Evolutionary conservation across 768 basidiomycete genomes (phyloP), one percentile per base, ranked within the genome.

Genomic region (Suillus discolor): DNA sequence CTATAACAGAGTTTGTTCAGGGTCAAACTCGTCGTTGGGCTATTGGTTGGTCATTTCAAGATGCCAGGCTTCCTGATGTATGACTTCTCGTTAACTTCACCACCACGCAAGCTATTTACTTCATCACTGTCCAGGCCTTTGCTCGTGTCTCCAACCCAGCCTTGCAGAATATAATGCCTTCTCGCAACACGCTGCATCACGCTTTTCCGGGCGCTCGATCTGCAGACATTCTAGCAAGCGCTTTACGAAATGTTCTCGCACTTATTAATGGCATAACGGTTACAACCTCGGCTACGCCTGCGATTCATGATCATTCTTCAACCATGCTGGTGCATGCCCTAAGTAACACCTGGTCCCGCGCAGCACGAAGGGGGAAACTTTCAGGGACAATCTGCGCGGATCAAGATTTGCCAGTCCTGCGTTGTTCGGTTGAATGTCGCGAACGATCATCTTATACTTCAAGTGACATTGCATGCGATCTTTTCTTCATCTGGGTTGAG

Each of bases 1-100:
- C 88, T 0, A 80, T 98, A 54, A 89, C 89, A 0, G 90, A 94
- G 69, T 90, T 96, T 55, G 80, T 89, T 3, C 95, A 95, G 77
- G 94, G 96, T 0, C 87, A 90, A 64, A 98, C 97, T 0, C 84
- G 90, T 2, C 86, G 97, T n/a, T 99, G 96, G 95, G 93, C 90
- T 0, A 77, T 99, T 2, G 94, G 85, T 0, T 98, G 97, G 97
- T 95, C 92, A 0, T 88, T 89, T 62, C 79, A 78, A 2, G 82
- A 84, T 36, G 74, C 74, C 16, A 87, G 87, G 8, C 78, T 97
- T 38, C 89, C 93, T 1, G 94, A 97, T 68, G 97, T 96, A 73
- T 61, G 92, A 80, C 13, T 57, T 34, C 20, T 44, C 16, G 28
- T 31, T 42, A 47, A 25, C 64, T 38, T 23, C 15, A 31, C 25